Evolutionary conservation across 2,329 filamentous ascomycete species (phyloP), one percentile per base, ranked within the genome.

Genomic region (Cladosporium phlei): DNA sequence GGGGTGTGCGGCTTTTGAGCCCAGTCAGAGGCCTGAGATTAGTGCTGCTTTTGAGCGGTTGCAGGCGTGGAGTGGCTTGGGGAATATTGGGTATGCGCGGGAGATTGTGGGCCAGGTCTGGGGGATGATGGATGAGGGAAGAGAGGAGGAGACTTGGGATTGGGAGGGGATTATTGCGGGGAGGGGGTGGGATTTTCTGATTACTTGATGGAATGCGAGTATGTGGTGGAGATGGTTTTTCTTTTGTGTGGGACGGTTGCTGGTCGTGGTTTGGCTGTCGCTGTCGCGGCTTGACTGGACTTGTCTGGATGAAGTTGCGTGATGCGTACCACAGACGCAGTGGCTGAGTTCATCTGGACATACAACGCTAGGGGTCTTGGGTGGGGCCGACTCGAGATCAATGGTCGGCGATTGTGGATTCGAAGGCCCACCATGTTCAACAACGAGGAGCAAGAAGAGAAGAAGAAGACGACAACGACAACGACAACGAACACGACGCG

Each of bases 91-190:
- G 38, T 72, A 74, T 45, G 78, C 79, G 3, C 70, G 75, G 51
- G 69, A 69, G 47, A 73, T 81, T 7, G 77, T 82, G 14, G 66
- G 75, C 46, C 71, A 68, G 48, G 69, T 82, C 16, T 83, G 79
- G 79, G 68, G 72, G 48, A 66, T 78, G 45, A 82, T 82, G 78
- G 78, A 82, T 53, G 67, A 64, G 14, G 70, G 70, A 1, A 17
- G 47, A n/a, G 74, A 75, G 40, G 70, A 73, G 48, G 73, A 79
- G 47, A 76, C 73, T 46, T 82, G 79, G 79, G 78, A 82, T 59
- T 82, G 78, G 78, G 79, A 82, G 62, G 75, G 67, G 50, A 77
- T 81, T 49, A 79, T 82, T 51, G 66, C 71, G 38, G 69, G 71
- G 39, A 75, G 78, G 65, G 73, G 75, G 16, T 79, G 77, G 72